Evolutionary conservation across 495 filamentous ascomycete genomes (phyloP), one percentile per base, ranked within the genome.

Genomic region (Tirmania nivea): DNA sequence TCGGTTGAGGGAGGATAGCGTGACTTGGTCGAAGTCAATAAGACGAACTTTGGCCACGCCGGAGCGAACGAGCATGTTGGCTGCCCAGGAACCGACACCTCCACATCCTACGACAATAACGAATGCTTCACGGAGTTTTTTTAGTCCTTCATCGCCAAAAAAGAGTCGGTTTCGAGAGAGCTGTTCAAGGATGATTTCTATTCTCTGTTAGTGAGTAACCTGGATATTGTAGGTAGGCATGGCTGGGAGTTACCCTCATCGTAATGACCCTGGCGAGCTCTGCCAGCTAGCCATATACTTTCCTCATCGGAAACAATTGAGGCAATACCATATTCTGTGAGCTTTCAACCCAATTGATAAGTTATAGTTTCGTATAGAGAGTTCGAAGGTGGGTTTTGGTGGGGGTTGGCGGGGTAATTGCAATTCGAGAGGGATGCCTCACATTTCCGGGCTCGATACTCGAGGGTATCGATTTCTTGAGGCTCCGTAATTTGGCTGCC

Each of bases 11-110:
- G 83, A 89, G 50, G 84, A 90, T 3, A 99, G 73, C 0, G 86
- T 88, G 25, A 95, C 92, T 72, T 99, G 90, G 68, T 99, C 90
- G 63, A 99, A 99, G 65, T 99, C 90, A 58, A 99, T 81, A 25
- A 99, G 75, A 1, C 92, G 83, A 52, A 99, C 76, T 52, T 78
- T 79, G 34, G 80, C 76, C 17, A 93, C 86, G 19, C 90, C 92
- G 0, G 87, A 94, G 21, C 90, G 82, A 8, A 88, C 78, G 14
- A 99, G 75, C 17, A 92, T 83, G 3, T 86, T 79, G 10, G 81
- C 77, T 45, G 84, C 85, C 69, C 95, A 92, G 1, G 86, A 94
- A 54, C 90, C 90, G 8, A 99, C 90, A 31, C 90, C 90, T 53
- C 90, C 90, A 59, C 86, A 89, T 10, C 90, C 90, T 39, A 99